These are phyloP conservation scores for Tetrapisispora iriomotensis DNA, from an alignment of 805 yeast species.

Conservation along the genomic window DNA sequence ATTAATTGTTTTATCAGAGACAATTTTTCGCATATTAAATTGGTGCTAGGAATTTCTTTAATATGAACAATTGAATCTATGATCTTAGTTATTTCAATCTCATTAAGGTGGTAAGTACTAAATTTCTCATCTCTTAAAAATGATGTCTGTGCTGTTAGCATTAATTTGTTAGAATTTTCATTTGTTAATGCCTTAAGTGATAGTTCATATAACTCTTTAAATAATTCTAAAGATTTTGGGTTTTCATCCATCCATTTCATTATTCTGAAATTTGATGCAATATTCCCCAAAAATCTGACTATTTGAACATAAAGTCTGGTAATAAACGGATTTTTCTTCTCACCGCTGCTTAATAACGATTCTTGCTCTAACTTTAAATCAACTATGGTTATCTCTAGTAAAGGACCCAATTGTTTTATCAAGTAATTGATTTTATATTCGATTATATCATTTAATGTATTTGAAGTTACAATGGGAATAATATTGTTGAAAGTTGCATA, in stretches of 20 bases:
- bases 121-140: slow-evolving; percentile 23
- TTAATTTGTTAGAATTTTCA: slow-evolving; percentile 19
- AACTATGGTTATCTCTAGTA: slow-evolving; percentile 9
- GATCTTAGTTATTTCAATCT: slow-evolving; percentile 9
- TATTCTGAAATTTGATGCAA: slow-evolving; percentile 20
- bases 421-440: slow-evolving; percentile 14
- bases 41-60: slow-evolving; percentile 21
- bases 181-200: slow-evolving; percentile 16
- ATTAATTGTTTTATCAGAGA: slow-evolving; percentile 16
- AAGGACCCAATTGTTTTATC: slow-evolving; percentile 10
- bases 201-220: slow-evolving; percentile 11
- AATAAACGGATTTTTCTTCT: slow-evolving; percentile 21
- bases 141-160: slow-evolving; percentile 19
- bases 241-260: slow-evolving; percentile 10
- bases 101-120: slow-evolving; percentile 10
- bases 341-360: slow-evolving; percentile 7
- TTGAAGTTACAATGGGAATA: slow-evolving; percentile 10
- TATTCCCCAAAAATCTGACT: slow-evolving; percentile 16
- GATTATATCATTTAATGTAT: slow-evolving; percentile 4
- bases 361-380: slow-evolving; percentile 14
- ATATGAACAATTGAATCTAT: slow-evolving; percentile 10
- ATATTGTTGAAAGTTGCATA: slow-evolving; percentile 28
- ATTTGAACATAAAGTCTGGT: slow-evolving; percentile 26
- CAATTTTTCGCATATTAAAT: slow-evolving; percentile 19
- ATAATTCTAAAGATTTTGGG: slow-evolving; percentile 6